phyloP scores from a whole-genome alignment of 192 early-diverging fungal genomes.

The Pilobolus umbonatus region DNA sequence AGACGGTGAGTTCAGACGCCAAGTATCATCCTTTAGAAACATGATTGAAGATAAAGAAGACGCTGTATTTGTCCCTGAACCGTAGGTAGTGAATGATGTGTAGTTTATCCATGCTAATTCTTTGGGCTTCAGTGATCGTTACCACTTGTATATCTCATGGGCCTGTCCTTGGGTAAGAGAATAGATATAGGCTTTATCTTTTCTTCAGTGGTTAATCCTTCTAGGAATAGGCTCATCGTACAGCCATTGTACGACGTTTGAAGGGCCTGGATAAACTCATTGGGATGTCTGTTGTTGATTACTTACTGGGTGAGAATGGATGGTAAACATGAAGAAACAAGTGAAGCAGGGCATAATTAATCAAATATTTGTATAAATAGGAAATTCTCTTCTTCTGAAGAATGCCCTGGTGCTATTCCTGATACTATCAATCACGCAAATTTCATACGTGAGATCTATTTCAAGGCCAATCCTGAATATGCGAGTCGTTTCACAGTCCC shows the following conservation, averaged over 20 bases:
- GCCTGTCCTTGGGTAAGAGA: constrained; percentile 57
- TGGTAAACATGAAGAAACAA: constrained; percentile 44
- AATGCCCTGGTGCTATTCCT: constrained; percentile 70
- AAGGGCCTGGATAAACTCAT: constrained; percentile 88
- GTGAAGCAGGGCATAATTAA: neutral
- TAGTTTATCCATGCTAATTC: neutral
- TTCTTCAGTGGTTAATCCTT: constrained; percentile 14
- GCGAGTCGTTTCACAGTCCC: constrained; percentile 81
- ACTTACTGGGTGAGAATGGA: constrained; percentile 69
- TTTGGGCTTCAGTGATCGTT: constrained; percentile 57
- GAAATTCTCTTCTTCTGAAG: constrained; percentile 63
- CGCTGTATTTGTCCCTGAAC: constrained; percentile 70
- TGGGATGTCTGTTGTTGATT: constrained; percentile 82
- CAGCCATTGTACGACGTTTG: constrained; percentile 79
- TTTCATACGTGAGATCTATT: constrained; percentile 84
- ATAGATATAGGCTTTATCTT: neutral
- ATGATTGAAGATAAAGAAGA: constrained; percentile 45
- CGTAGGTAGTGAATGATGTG: constrained; percentile 26
- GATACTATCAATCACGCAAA: constrained; percentile 73
- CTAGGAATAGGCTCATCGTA: constrained; percentile 75
- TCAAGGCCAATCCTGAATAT: constrained; percentile 68
- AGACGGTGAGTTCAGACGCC: constrained; percentile 80
- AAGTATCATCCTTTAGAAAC: constrained; percentile 68
- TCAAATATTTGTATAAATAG: constrained; percentile 9
- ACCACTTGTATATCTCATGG: constrained; percentile 73